A percentile compares a stretch with the other conserved stretches of the same genome.
Conservation (phyloP, 768 basidiomycete species). For the Xerocomellus intermedius region DNA sequence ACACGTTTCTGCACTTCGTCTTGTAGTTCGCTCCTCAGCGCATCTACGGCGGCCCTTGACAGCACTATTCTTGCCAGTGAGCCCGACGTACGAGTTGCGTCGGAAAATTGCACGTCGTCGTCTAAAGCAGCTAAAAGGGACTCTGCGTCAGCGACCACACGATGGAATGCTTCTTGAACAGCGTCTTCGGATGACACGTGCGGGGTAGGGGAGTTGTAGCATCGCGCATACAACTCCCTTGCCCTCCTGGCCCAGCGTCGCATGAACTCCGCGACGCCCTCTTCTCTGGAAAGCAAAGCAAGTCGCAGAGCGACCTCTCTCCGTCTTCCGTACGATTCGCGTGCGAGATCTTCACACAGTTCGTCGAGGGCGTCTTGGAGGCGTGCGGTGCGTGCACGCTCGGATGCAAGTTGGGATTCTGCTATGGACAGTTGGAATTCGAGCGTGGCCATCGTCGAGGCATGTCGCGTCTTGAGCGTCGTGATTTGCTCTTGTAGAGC, state of each 20-base stretch:
- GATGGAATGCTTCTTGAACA: conserved; percentile 29
- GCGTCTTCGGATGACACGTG: conserved; percentile 14
- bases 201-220: conserved; percentile 9
- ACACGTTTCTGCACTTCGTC: conserved; percentile 52
- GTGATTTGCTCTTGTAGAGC: conserved; percentile 60
- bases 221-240: conserved; percentile 40
- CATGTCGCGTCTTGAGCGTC: conserved; percentile 58
- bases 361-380: conserved; percentile 67
- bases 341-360: conserved; percentile 64
- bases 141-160: conserved; percentile 36
- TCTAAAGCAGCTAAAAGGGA: conserved; percentile 36
- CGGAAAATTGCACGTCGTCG: conserved; percentile 27
- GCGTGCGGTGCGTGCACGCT: conserved; percentile 43
- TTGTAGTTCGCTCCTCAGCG: conserved; percentile 58
- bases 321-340: conserved; percentile 70
- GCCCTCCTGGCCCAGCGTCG: conserved; percentile 55
- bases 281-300: conserved; percentile 62
- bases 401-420: conserved; percentile 42
- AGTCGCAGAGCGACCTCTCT: conserved; percentile 69
- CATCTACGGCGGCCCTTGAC: conserved; percentile 48
- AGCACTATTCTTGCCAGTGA: conserved; percentile 52
- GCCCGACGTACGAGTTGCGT: conserved; percentile 34
- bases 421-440: conserved; percentile 47
- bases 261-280: conserved; percentile 52
- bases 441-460: conserved; percentile 58